phyloP scores from a whole-genome alignment of 805 yeast species.

The Soucietia sequanensis region DNA sequence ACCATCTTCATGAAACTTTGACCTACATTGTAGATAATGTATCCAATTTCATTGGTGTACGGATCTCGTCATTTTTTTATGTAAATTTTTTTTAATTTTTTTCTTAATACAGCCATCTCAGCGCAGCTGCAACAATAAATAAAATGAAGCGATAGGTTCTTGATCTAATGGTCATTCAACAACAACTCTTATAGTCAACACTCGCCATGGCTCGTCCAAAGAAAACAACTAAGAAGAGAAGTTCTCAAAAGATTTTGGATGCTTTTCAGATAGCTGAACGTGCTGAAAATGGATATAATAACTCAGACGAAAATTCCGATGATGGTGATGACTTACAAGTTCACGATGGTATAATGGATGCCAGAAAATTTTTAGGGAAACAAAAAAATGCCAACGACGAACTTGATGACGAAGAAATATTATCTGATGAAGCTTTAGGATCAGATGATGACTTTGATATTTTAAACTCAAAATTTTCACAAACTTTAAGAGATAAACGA shows the following conservation, averaged over 20 bases:
- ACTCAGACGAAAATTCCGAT: conserved; percentile 13
- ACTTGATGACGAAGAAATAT: conserved; percentile 65
- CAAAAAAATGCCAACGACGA: conserved; percentile 25
- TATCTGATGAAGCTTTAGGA: conserved; percentile 87
- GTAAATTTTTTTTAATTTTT: conserved; percentile 2
- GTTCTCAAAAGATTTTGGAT: conserved; percentile 36
- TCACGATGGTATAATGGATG: conserved; percentile 41
- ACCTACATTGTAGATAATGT: too few relatives aligned
- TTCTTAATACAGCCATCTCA: conserved; percentile 2
- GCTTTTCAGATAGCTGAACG: conserved; percentile 47
- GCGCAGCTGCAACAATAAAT: not conserved
- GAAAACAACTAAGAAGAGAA: conserved; percentile 26
- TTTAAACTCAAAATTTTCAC: conserved; percentile 65
- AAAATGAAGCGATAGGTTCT: conserved; percentile 33
- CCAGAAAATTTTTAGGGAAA: conserved; percentile 30
- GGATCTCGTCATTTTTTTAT: conserved; percentile 1
- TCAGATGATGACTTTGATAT: conserved; percentile 71
- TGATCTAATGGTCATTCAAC: too few relatives aligned
- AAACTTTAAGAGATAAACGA: conserved; percentile 59
- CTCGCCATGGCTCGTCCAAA: conserved; percentile 20
- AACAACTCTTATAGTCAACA: not conserved
- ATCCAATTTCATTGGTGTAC: not conserved
- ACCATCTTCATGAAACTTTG: too few relatives aligned
- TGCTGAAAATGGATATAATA: conserved; percentile 25
- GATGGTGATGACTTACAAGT: conserved; percentile 25